phyloP scores from a whole-genome alignment of 2,329 filamentous ascomycete genomes.

The Tolypocladium amazonense region DNA sequence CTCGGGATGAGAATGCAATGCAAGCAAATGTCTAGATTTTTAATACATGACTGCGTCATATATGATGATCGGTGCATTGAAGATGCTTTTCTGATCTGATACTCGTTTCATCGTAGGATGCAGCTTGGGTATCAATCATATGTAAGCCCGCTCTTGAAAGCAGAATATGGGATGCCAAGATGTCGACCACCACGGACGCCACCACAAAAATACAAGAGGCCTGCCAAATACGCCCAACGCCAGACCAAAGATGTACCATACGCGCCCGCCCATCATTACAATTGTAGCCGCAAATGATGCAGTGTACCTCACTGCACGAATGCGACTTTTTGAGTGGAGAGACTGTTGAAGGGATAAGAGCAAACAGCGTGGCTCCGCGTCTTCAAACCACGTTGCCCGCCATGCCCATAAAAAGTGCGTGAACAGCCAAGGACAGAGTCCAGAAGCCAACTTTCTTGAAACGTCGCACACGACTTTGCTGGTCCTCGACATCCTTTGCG shows the following conservation, averaged over 20 bases:
- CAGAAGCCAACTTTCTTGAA: slow-evolving; percentile 96
- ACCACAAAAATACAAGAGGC: not conserved
- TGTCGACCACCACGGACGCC: not conserved
- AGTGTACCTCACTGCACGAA: not conserved
- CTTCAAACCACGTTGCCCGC: slow-evolving; percentile 62
- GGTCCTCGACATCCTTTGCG: slow-evolving; percentile 79
- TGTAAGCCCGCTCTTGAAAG: not conserved
- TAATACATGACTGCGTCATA: not conserved
- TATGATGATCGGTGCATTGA: not conserved
- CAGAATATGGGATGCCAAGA: not conserved
- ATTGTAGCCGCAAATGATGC: not conserved
- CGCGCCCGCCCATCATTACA: not conserved
- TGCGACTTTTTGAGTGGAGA: not conserved
- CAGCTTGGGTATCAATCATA: slow-evolving; percentile 1
- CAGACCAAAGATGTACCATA: not conserved
- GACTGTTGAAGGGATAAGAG: not conserved
- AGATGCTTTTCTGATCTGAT: not conserved
- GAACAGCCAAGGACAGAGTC: slow-evolving; percentile 85
- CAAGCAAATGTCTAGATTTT: not conserved
- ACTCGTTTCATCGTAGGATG: not conserved
- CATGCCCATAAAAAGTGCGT: slow-evolving; percentile 91
- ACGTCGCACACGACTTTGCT: slow-evolving; percentile 72
- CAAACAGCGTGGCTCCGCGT: not conserved
- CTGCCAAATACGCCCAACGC: not conserved
- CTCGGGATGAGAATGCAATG: not conserved